Conservation (phyloP, 1,284 basidiomycete genomes). For the Hemileia vastatrix region DNA sequence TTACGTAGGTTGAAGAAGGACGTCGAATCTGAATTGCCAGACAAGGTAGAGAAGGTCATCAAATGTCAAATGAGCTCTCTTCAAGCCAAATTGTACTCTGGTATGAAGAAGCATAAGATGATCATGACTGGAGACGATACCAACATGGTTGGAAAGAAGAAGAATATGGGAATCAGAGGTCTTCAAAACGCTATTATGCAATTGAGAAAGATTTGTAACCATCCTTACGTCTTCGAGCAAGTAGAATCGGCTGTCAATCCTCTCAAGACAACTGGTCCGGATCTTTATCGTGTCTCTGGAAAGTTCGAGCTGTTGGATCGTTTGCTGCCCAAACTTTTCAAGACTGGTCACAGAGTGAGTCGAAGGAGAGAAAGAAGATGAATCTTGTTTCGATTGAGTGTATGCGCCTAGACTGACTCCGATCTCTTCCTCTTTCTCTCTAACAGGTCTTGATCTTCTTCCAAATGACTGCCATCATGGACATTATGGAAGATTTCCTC, state of each 20-base stretch:
- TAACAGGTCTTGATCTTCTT: too few species aligned
- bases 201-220: constrained; percentile 44
- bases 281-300: constrained; percentile 40
- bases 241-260: constrained; percentile 43
- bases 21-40: constrained; percentile 43
- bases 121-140: too few species aligned
- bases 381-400: not conserved
- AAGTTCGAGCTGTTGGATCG: constrained; percentile 44
- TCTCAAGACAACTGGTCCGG: constrained; percentile 40
- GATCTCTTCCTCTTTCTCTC: constrained; percentile 16
- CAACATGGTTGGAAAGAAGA: too few species aligned
- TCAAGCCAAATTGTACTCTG: constrained; percentile 42
- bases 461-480: constrained; percentile 46
- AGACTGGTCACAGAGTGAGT: constrained; percentile 41
- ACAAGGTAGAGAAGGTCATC: constrained; percentile 45
- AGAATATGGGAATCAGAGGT: constrained; percentile 40
- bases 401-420: not conserved
- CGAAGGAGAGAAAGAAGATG: too few species aligned
- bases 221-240: constrained; percentile 44
- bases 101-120: constrained; percentile 46
- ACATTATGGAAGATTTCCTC: constrained; percentile 45
- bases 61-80: constrained; percentile 43
- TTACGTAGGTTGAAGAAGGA: constrained; percentile 45
- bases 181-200: constrained; percentile 45
- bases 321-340: constrained; percentile 42